Conservation (phyloP, 306 rosid species). For the Trifolium subterraneum region DNA sequence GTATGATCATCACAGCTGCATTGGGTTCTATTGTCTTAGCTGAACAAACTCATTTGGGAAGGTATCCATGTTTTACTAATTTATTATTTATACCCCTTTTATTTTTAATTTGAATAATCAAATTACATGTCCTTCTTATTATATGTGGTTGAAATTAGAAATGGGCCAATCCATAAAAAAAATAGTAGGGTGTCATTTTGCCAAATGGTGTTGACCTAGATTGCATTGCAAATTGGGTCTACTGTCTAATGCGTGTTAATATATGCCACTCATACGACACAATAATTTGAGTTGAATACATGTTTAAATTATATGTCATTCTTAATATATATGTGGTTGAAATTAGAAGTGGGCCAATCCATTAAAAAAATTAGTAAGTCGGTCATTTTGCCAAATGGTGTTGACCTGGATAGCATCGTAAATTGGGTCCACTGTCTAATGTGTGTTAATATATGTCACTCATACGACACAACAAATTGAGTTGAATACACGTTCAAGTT, state of each 20-base stretch:
- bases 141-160: too few relatives aligned
- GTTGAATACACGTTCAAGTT: not conserved
- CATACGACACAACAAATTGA: not conserved
- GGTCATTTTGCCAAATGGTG: not conserved
- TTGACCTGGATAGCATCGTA: not conserved
- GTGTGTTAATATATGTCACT: not conserved
- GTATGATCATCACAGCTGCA: conserved; percentile 88
- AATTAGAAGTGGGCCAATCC: too few relatives aligned
- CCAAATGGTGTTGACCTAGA: not conserved
- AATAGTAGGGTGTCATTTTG: too few relatives aligned
- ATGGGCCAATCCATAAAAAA: too few relatives aligned
- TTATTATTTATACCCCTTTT: not conserved
- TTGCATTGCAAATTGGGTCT: accelerated
- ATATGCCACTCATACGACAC: not conserved
- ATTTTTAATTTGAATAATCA: not conserved
- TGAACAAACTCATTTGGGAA: conserved; percentile 81
- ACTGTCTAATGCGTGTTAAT: not conserved
- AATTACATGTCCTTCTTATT: not conserved
- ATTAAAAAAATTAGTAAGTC: too few relatives aligned
- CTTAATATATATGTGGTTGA: too few relatives aligned
- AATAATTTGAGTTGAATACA: not conserved
- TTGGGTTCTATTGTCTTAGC: conserved; percentile 82
- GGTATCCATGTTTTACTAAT: conserved; percentile 46
- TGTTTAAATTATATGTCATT: too few relatives aligned
- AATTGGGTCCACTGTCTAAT: not conserved